Evolutionary conservation across 2,329 filamentous ascomycete genomes (phyloP), one percentile per base, ranked within the genome.

Genomic region (Pezicula radicicola): DNA sequence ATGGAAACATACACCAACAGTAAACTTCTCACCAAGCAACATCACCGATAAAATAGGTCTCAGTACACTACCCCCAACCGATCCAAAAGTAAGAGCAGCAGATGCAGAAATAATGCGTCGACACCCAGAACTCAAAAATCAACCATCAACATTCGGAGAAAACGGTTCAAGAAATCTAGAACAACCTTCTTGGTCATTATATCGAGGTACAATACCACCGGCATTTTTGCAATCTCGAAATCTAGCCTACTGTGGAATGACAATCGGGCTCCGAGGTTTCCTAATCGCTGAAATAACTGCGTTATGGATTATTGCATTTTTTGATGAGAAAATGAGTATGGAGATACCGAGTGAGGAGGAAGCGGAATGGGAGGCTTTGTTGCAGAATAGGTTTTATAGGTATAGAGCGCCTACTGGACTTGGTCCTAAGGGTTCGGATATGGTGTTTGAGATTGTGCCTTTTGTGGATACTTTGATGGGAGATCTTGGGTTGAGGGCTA

Each of bases 371-470:
- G 77, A 85, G 57, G 81, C 84, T 0, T 76, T 84, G 28, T 69
- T 90, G 49, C 75, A 86, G 63, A 83, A 78, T 21, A 80, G 86
- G 40, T 92, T 86, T 63, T 84, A 85, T 8, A 81, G 77, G 57
- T 85, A 83, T 77, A 76, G 88, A 28, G 88, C 88, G 58, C 81
- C 84, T 1, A 76, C 73, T 6, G 86, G 86, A 1, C 83, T 83
- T 60, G 87, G 87, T 1, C 72, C 72, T 40, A 75, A 74, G 62
- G 75, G 77, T 49, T 84, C 84, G 0, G 86, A 88, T 64, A 85
- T 90, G 59, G 83, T 89, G n/a, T 91, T 91, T 62, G 89, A 93
- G 65, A 80, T 79, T 0, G 66, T 92, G 47, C 87, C 87, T 4
- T 93, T 89, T 49, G 65, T 89, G 13, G 88, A 91, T 66, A 60